Evolutionary conservation across 2,329 filamentous ascomycete species (phyloP).

Genomic region (Fusarium dlaminii): DNA sequence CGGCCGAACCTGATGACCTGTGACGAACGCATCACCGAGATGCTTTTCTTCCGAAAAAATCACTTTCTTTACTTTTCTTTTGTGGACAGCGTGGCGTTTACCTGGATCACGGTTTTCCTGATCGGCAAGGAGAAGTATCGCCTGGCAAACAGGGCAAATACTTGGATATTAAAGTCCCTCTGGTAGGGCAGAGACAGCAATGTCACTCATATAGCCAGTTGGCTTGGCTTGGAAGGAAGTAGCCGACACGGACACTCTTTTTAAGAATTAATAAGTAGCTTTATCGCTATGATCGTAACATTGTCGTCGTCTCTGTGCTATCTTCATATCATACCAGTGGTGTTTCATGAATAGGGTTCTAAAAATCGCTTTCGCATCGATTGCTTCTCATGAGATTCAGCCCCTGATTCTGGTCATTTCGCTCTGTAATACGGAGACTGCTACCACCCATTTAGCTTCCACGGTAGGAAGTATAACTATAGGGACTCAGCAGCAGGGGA

Average conservation of each 20-base stretch:
- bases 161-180: constrained; percentile 32
- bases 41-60: constrained; percentile 7
- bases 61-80: constrained; percentile 14
- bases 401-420: background rate
- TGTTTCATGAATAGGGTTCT: background rate
- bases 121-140: background rate
- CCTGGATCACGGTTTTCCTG: constrained; percentile 2
- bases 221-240: constrained; percentile 15
- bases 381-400: background rate
- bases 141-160: constrained; percentile 9
- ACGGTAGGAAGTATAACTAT: constrained; percentile 83
- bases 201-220: constrained; percentile 14
- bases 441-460: constrained; percentile 65
- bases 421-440: background rate
- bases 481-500: constrained; percentile 79
- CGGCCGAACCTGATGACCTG: constrained; percentile 33
- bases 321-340: background rate
- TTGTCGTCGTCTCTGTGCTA: constrained; percentile 14
- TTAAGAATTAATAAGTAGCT: constrained; percentile 38
- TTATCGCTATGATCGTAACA: constrained; percentile 32
- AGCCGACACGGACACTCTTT: constrained; percentile 29
- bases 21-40: constrained; percentile 31
- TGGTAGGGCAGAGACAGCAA: constrained; percentile 36
- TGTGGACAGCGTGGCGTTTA: constrained; percentile 39
- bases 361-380: background rate